Evolutionary conservation across 169 alveolate genomes (phyloP), one percentile per base, ranked within the genome.

Genomic region (Eimeria sp.): DNA sequence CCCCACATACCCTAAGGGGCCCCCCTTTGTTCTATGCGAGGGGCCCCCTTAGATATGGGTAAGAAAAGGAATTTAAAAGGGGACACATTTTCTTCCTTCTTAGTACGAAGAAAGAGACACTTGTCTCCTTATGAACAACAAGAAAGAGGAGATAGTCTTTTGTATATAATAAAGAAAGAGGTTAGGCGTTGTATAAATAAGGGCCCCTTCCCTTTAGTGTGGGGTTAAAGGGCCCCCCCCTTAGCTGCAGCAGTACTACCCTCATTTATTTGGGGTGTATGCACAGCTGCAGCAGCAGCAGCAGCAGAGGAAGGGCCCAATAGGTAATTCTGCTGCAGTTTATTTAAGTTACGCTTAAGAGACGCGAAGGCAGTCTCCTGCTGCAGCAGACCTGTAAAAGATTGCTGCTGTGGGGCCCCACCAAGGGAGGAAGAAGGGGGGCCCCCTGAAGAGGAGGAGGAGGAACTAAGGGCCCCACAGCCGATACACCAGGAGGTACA

Each of bases 321-420:
- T 1, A 13, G 18, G 70, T 20, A 25, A 13, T 47, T 22, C 11
- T 5, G 9, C 20, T 10, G 51, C 9, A 82, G 13, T 82, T 82
- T 82, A 51, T 51, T n/a, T 25, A 82, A n/a, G 0, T 51, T 72
- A 22, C 90, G 65, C 27, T 49, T 47, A 5, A 82, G 72, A 49
- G 90, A 25, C 7, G 54, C 90, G 11, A 82, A 82, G 25, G 49
- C 72, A 7, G 54, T 82, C 47, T 82, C 90, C 90, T 82, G 73
- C 70, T 82, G 73, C 70, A 82, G 27, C 49, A 82, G 43, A 22
- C 11, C 27, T 13, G 49, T 49, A 43, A 82, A 22, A 25, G 65
- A 43, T 16, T 4, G 80, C 49, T 43, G 30, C 75, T n/a, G 43
- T 16, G 75, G 75, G 16, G 75, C 13, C 75, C n/a, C 30, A 9